Percentiles rank a stretch among this genome's conserved stretches.
Evolutionary conservation across 495 filamentous ascomycete species (phyloP).

Genomic region (Haplographium delicatum): DNA sequence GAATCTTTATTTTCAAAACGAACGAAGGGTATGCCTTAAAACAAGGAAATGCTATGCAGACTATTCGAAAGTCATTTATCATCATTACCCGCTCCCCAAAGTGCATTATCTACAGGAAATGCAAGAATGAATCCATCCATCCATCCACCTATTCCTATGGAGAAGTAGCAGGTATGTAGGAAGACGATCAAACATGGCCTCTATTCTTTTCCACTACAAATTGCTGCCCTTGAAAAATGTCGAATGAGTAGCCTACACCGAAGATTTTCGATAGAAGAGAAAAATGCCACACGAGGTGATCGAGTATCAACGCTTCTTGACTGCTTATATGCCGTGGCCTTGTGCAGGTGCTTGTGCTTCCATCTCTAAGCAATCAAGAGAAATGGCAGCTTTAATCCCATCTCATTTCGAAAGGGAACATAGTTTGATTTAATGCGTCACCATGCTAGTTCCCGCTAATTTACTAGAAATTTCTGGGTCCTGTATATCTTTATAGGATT

Average conservation of each 20-base stretch:
- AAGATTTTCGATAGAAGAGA: conserved; percentile 9
- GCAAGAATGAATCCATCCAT: too few species aligned
- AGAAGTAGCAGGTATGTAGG: not conserved
- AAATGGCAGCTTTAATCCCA: conserved; percentile 11
- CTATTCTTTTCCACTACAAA: too few species aligned
- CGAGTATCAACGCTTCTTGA: not conserved
- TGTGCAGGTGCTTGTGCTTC: conserved; percentile 19
- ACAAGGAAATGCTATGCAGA: conserved; percentile 5
- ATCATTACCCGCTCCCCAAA: not conserved
- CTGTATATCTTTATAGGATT: conserved; percentile 55
- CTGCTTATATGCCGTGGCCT: not conserved
- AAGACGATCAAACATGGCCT: too few species aligned
- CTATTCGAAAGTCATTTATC: conserved; percentile 4
- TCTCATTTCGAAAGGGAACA: conserved; percentile 4
- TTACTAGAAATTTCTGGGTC: not conserved
- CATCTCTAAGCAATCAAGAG: conserved; percentile 20
- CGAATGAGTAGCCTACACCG: conserved; percentile 4
- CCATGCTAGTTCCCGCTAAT: not conserved
- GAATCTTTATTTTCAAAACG: not conserved
- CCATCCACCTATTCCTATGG: conserved; percentile 3
- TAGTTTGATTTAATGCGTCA: conserved; percentile 11
- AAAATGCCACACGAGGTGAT: not conserved
- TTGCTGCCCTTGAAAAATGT: not conserved
- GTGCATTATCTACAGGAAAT: conserved; percentile 27
- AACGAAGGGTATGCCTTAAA: conserved; percentile 9